A percentile compares a stretch with the other conserved stretches of the same genome.
These are phyloP conservation scores for Hypericum perforatum DNA, from an alignment of 345 rosid species.

Conservation along the genomic window DNA sequence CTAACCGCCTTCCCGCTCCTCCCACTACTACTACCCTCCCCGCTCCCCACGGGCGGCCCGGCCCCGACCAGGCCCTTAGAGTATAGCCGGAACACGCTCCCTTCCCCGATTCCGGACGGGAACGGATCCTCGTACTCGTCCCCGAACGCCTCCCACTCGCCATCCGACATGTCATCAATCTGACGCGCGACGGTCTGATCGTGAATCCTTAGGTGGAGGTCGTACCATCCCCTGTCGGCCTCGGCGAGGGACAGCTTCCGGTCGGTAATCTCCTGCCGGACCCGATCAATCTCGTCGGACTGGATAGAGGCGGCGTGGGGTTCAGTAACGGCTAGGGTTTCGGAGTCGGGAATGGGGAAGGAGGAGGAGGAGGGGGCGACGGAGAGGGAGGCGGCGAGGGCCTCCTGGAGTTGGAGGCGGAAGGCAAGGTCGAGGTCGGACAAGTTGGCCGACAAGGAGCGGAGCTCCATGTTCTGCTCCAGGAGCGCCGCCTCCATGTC, in stretches of 20 bases:
- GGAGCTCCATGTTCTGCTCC: no score
- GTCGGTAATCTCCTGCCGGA: background rate
- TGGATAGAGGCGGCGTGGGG: background rate
- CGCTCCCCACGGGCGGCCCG: constrained; percentile 18
- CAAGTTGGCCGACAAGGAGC: no score
- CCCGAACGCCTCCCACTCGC: background rate
- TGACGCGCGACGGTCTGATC: constrained; percentile 6
- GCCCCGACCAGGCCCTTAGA: constrained; percentile 2
- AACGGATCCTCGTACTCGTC: background rate
- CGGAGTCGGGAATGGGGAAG: background rate
- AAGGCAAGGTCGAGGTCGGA: constrained; percentile 3
- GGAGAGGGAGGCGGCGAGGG: constrained; percentile 7
- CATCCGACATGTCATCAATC: background rate
- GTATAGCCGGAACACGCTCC: background rate
- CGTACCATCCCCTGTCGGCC: background rate
- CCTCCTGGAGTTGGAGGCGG: constrained; percentile 7
- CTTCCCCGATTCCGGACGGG: background rate
- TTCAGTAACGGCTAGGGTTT: background rate
- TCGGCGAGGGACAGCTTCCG: background rate
- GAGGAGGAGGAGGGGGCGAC: background rate
- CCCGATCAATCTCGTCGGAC: background rate
- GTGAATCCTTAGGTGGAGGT: constrained; percentile 1
- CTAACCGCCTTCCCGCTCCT: constrained; percentile 15
- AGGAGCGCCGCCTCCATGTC: no score
- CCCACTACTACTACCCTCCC: constrained; percentile 28